These are phyloP conservation scores for Colletotrichum tropicicola DNA, from an alignment of 2,329 filamentous ascomycete genomes.

Conservation along the genomic window DNA sequence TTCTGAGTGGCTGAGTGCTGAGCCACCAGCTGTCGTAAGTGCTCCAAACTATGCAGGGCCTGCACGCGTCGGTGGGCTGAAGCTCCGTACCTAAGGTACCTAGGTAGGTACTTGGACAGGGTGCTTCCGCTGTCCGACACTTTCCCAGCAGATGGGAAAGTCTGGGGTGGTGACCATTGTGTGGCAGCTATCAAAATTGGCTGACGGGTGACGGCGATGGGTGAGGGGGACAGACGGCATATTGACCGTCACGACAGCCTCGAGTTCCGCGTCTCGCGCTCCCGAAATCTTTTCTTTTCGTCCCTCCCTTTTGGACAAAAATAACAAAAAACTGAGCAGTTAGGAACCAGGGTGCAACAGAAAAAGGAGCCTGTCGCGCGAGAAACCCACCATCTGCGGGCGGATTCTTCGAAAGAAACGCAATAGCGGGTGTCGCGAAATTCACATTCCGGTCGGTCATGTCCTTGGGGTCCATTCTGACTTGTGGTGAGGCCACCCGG, in stretches of 20 bases:
- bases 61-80: constrained; percentile 18
- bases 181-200: no score
- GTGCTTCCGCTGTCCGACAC: no score
- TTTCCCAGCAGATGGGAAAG: no score
- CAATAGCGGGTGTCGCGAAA: constrained; percentile 4
- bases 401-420: neutral
- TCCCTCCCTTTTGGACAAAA: no score
- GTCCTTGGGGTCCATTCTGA: neutral
- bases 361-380: neutral
- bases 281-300: no score
- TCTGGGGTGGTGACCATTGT: no score
- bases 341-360: neutral
- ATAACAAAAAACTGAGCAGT: neutral
- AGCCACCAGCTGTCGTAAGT: constrained; percentile 29
- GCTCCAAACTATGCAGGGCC: constrained; percentile 12
- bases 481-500: neutral
- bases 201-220: no score
- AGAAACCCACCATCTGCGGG: neutral
- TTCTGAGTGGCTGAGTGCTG: constrained; percentile 21
- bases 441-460: constrained; percentile 21
- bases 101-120: no score
- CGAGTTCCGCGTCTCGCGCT: no score
- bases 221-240: no score
- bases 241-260: no score
- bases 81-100: neutral